Evolutionary conservation across 768 basidiomycete genomes (phyloP), one percentile per base, ranked within the genome.

Genomic region (Porpolomopsis calyptriformis): DNA sequence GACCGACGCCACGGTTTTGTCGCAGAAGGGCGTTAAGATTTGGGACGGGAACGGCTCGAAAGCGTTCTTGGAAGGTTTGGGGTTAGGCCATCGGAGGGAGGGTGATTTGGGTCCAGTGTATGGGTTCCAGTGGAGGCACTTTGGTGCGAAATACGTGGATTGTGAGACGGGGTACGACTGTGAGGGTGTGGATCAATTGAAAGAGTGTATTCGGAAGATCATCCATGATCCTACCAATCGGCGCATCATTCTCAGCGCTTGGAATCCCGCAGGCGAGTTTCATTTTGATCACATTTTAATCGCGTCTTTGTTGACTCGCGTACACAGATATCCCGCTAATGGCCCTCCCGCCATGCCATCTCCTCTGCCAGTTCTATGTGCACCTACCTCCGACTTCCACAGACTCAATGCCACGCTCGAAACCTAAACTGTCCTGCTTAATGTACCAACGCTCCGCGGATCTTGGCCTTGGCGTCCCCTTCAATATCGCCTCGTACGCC

Each of bases 351-450:
- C 96, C 96, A 0, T 99, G 96, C 64, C 96, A 98, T 65, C 85
- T 98, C 80, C 83, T 98, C 64, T 97, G 92, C 66, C 96, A 99
- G 60, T 99, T 99, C 73, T 97, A 90, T 69, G 94, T 99, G 27
- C 85, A 90, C 58, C 80, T 94, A 27, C 86, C 94, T 0, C 64
- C 78, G 11, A 55, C 24, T 24, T 44, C 49, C 7, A 27, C 70
- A 14, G n/a, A n/a, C n/a, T n/a, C n/a, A n/a, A n/a, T n/a, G n/a
- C 71, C 78, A 1, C 55, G 62, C 1, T 59, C 68, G 14, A 81
- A 77, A 52, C 83, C 82, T 7, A 76, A 76, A 47, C 81, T 98
- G 14, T 93, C 90, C 7, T 97, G 93, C 63, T 73, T 94, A 37
- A 92, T 98, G 91, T 97, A 83, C 68, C 94, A 98, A 59, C 87